Percentiles rank a stretch among this genome's conserved stretches.
phyloP scores from a whole-genome alignment of 2,329 filamentous ascomycete species.

The Pseudogymnoascus sp. region DNA sequence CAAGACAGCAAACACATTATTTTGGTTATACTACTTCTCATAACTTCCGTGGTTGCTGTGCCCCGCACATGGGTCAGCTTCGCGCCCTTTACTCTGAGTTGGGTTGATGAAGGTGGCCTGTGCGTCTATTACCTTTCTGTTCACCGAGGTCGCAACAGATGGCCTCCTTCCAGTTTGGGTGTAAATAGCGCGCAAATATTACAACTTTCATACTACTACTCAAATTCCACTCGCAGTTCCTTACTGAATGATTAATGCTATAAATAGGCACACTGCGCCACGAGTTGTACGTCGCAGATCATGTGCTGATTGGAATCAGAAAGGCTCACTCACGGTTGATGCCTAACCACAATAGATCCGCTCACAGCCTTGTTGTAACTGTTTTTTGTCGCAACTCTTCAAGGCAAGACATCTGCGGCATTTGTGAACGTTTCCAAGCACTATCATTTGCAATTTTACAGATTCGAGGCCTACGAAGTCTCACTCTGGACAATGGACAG shows the following conservation, averaged over 20 bases:
- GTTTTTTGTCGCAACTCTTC: too few relatives aligned
- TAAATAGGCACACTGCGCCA: neutral
- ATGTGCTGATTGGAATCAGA: too few relatives aligned
- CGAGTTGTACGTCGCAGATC: too few relatives aligned
- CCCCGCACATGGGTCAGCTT: neutral
- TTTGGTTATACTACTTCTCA: neutral
- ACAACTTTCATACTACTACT: too few relatives aligned
- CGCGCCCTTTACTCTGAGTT: slow-evolving; percentile 1
- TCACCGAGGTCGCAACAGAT: neutral
- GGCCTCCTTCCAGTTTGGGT: neutral
- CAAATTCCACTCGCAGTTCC: neutral
- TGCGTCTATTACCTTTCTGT: neutral
- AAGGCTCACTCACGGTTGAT: too few relatives aligned
- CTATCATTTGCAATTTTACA: too few relatives aligned
- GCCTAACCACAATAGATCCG: too few relatives aligned
- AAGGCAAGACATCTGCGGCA: too few relatives aligned
- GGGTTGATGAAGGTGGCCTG: neutral
- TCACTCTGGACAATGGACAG: too few relatives aligned
- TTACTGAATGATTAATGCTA: neutral
- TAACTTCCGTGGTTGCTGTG: neutral
- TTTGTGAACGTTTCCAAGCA: too few relatives aligned
- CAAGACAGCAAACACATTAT: neutral
- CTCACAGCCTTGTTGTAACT: too few relatives aligned
- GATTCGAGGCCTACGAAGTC: too few relatives aligned
- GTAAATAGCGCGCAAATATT: neutral